phyloP scores from a whole-genome alignment of 2,329 filamentous ascomycete genomes.

The Calonectria naviculata region DNA sequence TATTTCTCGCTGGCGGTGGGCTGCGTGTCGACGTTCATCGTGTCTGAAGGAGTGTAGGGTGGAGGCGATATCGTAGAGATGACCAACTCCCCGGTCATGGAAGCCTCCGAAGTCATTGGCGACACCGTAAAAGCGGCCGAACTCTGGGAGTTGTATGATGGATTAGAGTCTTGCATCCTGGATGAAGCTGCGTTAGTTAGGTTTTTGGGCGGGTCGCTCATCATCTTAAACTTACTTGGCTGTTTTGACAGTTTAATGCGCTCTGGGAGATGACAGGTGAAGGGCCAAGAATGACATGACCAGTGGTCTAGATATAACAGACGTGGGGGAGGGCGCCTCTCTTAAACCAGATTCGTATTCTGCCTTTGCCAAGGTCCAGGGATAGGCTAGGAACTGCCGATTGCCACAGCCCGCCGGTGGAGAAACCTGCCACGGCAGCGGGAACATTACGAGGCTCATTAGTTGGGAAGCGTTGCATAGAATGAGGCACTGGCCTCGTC shows the following conservation, averaged over 20 bases:
- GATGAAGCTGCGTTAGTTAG: not conserved
- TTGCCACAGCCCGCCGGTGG: not conserved
- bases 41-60: slow-evolving; percentile 7
- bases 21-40: not conserved
- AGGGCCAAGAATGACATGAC: not conserved
- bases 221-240: not conserved
- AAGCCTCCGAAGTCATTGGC: not conserved
- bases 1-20: not conserved
- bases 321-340: not conserved
- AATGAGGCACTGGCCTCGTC: not conserved
- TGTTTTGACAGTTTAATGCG: not conserved
- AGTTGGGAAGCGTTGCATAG: not conserved
- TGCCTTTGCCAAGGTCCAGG: not conserved
- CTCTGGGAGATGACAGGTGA: not conserved
- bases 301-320: not conserved
- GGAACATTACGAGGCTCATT: not conserved
- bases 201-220: not conserved
- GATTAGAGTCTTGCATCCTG: slow-evolving; percentile 13
- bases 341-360: not conserved
- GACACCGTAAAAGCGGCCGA: slow-evolving; percentile 6
- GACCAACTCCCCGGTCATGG: not conserved
- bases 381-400: too few species aligned
- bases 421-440: not conserved
- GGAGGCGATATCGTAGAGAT: slow-evolving; percentile 8
- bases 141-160: not conserved